Conservation (phyloP, 352 stramenopile species). For the Globisporangium carolinianum region DNA sequence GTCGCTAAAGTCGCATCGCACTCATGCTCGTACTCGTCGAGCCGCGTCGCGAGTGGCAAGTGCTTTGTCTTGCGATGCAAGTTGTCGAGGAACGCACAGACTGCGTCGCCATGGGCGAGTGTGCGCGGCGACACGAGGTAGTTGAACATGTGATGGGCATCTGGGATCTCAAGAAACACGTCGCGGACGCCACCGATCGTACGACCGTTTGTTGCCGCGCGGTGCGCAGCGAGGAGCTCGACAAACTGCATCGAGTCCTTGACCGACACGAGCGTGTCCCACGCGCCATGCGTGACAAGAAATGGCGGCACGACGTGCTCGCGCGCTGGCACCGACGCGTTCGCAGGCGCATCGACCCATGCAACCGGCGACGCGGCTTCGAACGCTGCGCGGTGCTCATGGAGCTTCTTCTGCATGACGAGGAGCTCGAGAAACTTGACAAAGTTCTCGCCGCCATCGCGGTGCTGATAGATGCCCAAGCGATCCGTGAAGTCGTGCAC, state of each 20-base stretch:
- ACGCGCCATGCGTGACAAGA: constrained; percentile 55
- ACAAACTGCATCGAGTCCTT: constrained; percentile 67
- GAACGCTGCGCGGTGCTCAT: constrained; percentile 31
- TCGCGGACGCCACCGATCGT: constrained; percentile 29
- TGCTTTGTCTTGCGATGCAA: constrained; percentile 40
- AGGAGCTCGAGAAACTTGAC: constrained; percentile 59
- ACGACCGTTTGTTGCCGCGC: constrained; percentile 6
- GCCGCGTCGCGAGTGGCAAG: constrained; percentile 4
- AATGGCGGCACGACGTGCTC: constrained; percentile 57
- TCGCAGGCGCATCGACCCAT: constrained; percentile 29
- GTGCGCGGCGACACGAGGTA: constrained; percentile 63
- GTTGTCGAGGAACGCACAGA: constrained; percentile 56
- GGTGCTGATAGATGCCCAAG: constrained; percentile 50
- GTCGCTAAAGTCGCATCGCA: not conserved
- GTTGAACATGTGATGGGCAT: constrained; percentile 71
- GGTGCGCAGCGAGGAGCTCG: constrained; percentile 23
- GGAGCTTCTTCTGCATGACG: constrained; percentile 63
- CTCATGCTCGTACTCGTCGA: not conserved
- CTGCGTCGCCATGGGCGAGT: constrained; percentile 58
- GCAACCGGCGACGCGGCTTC: constrained; percentile 52
- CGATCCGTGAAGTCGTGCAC: constrained; percentile 75
- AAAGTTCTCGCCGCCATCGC: constrained; percentile 52
- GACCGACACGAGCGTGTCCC: constrained; percentile 68
- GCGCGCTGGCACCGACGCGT: constrained; percentile 16
- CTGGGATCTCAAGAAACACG: constrained; percentile 54